These are phyloP conservation scores for Cystofilobasidium bisporidii DNA, from an alignment of 768 basidiomycete genomes.

Conservation along the genomic window DNA sequence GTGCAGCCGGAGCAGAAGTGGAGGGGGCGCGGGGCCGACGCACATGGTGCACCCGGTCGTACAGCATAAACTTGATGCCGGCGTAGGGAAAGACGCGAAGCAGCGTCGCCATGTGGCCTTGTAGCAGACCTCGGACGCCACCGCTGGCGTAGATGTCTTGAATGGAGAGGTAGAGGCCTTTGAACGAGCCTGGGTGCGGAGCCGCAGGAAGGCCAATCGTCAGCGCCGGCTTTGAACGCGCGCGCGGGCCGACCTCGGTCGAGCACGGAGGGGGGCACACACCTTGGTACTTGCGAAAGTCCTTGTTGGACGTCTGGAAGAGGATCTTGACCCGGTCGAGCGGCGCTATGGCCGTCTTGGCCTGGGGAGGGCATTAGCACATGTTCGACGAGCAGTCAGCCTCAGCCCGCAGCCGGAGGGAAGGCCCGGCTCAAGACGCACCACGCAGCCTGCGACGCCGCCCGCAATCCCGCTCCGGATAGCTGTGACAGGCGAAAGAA, in stretches of 20 bases:
- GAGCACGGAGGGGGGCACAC: conserved; percentile 31
- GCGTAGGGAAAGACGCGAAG: conserved; percentile 94
- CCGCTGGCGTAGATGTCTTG: conserved; percentile 49
- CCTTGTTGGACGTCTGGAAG: conserved; percentile 92
- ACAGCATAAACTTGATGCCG: conserved; percentile 92
- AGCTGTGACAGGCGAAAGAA: conserved; percentile 38
- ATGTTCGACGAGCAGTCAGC: conserved; percentile 3
- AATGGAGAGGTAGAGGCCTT: conserved; percentile 69
- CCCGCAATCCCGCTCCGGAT: conserved; percentile 82
- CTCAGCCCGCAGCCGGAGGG: too few species aligned
- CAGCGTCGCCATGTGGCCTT: conserved; percentile 92
- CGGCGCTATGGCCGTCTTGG: conserved; percentile 89
- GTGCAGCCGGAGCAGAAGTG: neutral
- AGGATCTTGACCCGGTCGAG: conserved; percentile 97
- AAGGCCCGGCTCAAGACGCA: too few species aligned
- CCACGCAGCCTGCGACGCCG: conserved; percentile 85
- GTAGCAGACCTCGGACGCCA: conserved; percentile 73
- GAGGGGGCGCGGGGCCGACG: conserved; percentile 31
- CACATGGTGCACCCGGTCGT: conserved; percentile 76
- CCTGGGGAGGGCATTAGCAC: conserved; percentile 46
- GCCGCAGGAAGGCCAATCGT: neutral
- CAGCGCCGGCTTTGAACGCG: neutral
- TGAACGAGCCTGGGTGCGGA: conserved; percentile 60
- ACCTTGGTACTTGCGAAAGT: conserved; percentile 90
- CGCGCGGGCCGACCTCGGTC: neutral